Percentiles rank a stretch among this genome's conserved stretches.
phyloP scores from a whole-genome alignment of 2,329 filamentous ascomycete species.

The Phyllachora maydis region DNA sequence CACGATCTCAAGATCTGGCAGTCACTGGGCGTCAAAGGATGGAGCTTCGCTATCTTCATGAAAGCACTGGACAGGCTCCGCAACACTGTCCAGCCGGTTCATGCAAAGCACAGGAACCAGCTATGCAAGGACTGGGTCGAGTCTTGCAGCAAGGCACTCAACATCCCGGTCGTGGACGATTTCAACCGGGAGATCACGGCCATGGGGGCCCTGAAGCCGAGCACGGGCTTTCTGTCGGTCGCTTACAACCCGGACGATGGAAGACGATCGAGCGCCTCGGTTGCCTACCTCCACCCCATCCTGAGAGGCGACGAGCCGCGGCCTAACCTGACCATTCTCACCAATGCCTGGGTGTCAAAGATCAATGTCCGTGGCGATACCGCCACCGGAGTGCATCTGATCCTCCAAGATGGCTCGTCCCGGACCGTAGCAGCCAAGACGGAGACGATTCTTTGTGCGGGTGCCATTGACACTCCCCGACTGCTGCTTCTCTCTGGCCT shows the following conservation, averaged over 20 bases:
- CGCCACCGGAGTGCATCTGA: constrained; percentile 56
- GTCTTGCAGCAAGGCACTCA: constrained; percentile 56
- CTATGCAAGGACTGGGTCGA: constrained; percentile 80
- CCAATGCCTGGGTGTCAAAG: constrained; percentile 72
- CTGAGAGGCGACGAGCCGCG: constrained; percentile 64
- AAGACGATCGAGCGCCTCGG: constrained; percentile 64
- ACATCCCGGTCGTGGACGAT: constrained; percentile 64
- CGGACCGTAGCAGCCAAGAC: constrained; percentile 40
- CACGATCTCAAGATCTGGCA: constrained; percentile 80
- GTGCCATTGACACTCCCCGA: constrained; percentile 64
- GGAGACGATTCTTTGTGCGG: constrained; percentile 65
- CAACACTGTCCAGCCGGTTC: constrained; percentile 80
- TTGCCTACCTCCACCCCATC: constrained; percentile 86
- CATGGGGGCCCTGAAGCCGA: constrained; percentile 50
- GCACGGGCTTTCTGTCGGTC: constrained; percentile 79
- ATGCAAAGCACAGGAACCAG: constrained; percentile 71
- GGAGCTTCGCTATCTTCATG: constrained; percentile 73
- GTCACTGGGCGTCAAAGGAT: constrained; percentile 60
- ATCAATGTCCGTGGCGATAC: constrained; percentile 50
- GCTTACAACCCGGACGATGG: constrained; percentile 83
- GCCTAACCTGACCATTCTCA: constrained; percentile 69
- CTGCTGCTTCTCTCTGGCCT: constrained; percentile 36
- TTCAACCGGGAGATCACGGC: constrained; percentile 71
- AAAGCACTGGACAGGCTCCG: constrained; percentile 64
- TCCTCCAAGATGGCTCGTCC: constrained; percentile 27